Base-by-base conservation (phyloP, 2,329 filamentous ascomycete species). In the Penicillium capsulatum region DNA sequence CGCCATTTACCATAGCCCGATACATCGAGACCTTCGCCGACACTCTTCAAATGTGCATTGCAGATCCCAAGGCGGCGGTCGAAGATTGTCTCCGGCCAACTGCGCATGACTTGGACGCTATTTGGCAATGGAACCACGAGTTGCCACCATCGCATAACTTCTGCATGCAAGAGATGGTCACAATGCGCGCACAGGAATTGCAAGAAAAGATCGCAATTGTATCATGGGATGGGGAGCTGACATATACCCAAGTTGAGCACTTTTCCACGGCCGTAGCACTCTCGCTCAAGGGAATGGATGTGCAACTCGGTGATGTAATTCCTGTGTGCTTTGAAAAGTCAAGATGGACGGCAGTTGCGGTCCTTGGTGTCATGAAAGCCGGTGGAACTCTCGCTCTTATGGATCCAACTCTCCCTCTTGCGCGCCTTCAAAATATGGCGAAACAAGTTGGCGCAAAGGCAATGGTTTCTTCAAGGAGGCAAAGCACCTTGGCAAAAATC, bases 61-160 rank as follows among this genome's bases (percentile, higher is more conserved):
- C 55, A 8, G 57, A 54, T 22, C 58, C 56, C 1, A 39, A 52
- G 1, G 38, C 44, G 4, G 42, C 63, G 3, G 51, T 72, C 11
- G 46, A 63, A 40, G 45, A 60, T 11, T 58, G 50, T 29, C 47
- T 70, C 26, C 48, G 51, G 1, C 64, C 64, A 7, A 58, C 57
- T 4, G 30, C 34, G 9, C 40, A 55, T n/a, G 72, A 75, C 39
- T 50, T 73, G 3, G 51, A 65, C 11, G 57, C 69, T 15, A 64
- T 75, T 30, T 75, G 73, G 73, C 53, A 54, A 3, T 73, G 71
- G 69, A 75, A 74, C 31, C 56, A 68, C 17, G 43, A 60, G 2
- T 44, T 75, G 2, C 71, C 71, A 14, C 66, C 68, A 2, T 61
- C 63, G 1, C 59, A 68, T 37, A 56, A 64, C 24, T 66, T 63